Evolutionary conservation across 1,284 basidiomycete genomes (phyloP).

Genomic region (Ganoderma leucocontextum): DNA sequence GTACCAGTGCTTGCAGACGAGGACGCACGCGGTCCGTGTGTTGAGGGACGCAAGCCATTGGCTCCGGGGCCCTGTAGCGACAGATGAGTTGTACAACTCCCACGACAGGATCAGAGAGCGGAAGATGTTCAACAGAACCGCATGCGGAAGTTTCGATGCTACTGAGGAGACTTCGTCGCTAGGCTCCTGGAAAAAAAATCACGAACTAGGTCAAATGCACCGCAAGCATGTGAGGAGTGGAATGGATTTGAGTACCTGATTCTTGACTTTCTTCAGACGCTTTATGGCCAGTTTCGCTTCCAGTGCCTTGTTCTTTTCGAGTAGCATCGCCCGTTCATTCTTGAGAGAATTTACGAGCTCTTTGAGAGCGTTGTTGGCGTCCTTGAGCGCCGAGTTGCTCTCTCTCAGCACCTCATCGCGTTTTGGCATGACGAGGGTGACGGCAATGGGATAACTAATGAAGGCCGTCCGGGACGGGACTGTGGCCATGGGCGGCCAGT

Average conservation of each 20-base stretch:
- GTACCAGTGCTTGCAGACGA: slow-evolving; percentile 17
- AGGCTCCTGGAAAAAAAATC: background rate
- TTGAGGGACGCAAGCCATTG: slow-evolving; percentile 10
- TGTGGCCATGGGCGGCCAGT: too few relatives aligned
- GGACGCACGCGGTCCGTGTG: slow-evolving; percentile 6
- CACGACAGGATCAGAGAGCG: background rate
- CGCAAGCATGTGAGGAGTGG: background rate
- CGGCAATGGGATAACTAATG: too few relatives aligned
- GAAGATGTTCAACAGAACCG: background rate
- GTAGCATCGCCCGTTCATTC: background rate
- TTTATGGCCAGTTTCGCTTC: background rate
- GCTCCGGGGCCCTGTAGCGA: slow-evolving; percentile 5
- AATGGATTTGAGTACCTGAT: background rate
- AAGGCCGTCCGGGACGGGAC: too few relatives aligned
- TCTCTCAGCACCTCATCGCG: slow-evolving; percentile 6
- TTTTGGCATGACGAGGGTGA: background rate
- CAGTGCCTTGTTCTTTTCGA: background rate
- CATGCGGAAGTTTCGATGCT: background rate
- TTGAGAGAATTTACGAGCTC: background rate
- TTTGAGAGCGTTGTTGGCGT: slow-evolving; percentile 12
- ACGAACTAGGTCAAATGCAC: background rate
- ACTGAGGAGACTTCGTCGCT: background rate
- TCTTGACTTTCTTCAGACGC: background rate
- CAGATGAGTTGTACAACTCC: slow-evolving; percentile 5
- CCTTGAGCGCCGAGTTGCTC: slow-evolving; percentile 7